Base-by-base conservation (phyloP, 2,329 filamentous ascomycete species). In the Aspergillus fumigatus region DNA sequence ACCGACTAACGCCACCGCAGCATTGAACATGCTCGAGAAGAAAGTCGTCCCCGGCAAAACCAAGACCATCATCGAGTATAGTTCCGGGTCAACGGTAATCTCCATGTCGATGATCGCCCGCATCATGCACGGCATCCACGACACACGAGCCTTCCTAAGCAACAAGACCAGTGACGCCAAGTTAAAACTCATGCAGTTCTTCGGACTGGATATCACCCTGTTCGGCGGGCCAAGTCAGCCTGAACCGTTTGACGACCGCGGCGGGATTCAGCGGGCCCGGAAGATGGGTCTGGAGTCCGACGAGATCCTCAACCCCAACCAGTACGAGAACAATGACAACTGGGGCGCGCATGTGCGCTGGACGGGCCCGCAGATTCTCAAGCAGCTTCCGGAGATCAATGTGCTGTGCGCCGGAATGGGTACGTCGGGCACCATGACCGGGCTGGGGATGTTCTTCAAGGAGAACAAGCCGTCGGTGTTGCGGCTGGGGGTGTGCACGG, bases 51-150 rank as follows among this genome's bases (percentile, higher is more conserved):
- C 77, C 0, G 75, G 70, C 11, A 67, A 77, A 60, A 82, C 80
- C 1, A 73, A 80, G 50, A 79, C 79, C 0, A 77, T 86, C 21
- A 78, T 86, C 51, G 84, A 87, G 62, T 83, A 82, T 55, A 85
- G 82, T 66, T 86, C 83, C 1, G 84, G 84, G 0, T 86, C 83
- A 1, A 87, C 84, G 0, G 83, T 85, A 4, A 77, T 86, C 27
- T 86, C 84, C 1, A 80, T 86, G 79, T 78, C 80, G 0, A 75
- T 86, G 63, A 75, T 83, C 9, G 77, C 80, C 0, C 73, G 82
- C 17, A 79, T 81, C 1, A 73, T 81, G 52, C 78, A 83, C 57
- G 78, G 76, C 1, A 71, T 83, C 17, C 65, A 78, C 1, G 81
- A 86, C 57, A 78, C 80, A 0, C 70, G 78, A 11, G 84, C 83